A percentile compares a stretch with the other conserved stretches of the same genome.
Conservation (phyloP, 768 basidiomycete species). For the Trametes coccinea region DNA sequence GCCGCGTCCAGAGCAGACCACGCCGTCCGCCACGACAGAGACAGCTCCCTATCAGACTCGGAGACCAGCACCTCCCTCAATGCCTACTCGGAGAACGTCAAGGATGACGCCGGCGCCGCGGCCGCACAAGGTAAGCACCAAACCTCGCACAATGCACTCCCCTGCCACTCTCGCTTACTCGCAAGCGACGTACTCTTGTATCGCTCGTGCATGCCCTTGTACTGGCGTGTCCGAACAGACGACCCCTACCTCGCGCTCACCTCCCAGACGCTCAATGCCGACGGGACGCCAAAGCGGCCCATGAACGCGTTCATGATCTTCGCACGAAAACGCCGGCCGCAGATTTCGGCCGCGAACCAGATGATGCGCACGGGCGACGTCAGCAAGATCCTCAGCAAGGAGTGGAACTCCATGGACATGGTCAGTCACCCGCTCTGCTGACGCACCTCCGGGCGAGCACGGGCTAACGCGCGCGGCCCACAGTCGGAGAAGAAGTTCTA, state of each 20-base stretch:
- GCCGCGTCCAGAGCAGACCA: constrained; percentile 6
- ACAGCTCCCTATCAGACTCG: constrained; percentile 55
- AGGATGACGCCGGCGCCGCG: constrained; percentile 17
- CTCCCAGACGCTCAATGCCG: constrained; percentile 78
- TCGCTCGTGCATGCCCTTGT: too few relatives aligned
- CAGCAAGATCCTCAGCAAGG: constrained; percentile 82
- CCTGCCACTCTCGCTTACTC: not conserved
- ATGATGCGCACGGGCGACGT: constrained; percentile 90
- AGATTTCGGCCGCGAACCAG: constrained; percentile 85
- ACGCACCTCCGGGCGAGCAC: too few relatives aligned
- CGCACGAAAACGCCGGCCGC: constrained; percentile 76
- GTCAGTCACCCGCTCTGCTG: constrained; percentile 41
- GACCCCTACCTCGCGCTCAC: constrained; percentile 55
- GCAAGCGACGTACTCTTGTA: not conserved
- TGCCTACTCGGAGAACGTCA: constrained; percentile 14
- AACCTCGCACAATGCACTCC: not conserved
- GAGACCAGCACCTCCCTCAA: constrained; percentile 35
- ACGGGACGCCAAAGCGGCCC: constrained; percentile 86
- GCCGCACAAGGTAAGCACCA: constrained; percentile 21
- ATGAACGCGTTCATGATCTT: constrained; percentile 98
- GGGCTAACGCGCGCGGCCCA: not conserved
- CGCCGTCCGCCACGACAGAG: constrained; percentile 21
- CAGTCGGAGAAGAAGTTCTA: constrained; percentile 86
- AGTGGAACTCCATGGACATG: constrained; percentile 80
- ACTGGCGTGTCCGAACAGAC: constrained; percentile 26